phyloP scores from a whole-genome alignment of 371 early-diverging fungal species.

The Blyttiomyces sp. region DNA sequence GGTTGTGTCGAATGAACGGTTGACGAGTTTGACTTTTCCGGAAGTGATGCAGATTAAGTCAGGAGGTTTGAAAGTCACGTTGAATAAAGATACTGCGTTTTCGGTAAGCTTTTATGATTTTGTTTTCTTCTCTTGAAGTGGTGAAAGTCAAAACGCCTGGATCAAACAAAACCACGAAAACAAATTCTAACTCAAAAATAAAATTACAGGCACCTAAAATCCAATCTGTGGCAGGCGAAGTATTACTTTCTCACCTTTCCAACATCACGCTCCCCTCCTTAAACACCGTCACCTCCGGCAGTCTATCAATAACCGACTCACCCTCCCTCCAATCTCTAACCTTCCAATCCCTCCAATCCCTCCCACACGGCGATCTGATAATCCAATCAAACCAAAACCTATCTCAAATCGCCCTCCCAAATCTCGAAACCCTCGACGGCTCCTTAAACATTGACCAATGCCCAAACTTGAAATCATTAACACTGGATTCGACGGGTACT shows the following conservation, averaged over 20 bases:
- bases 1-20: not conserved
- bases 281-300: not conserved
- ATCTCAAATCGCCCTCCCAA: not conserved
- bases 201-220: not conserved
- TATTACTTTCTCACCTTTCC: not conserved
- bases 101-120: not conserved
- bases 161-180: not conserved
- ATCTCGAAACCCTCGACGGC: not conserved
- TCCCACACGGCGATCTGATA: not conserved
- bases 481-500: not conserved
- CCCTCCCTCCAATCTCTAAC: not conserved
- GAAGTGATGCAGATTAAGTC: not conserved
- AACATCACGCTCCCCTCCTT: not conserved
- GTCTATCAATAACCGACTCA: not conserved
- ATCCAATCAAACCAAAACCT: not conserved
- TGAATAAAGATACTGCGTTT: not conserved
- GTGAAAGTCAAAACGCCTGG: no score
- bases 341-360: not conserved
- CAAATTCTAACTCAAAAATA: not conserved
- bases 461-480: not conserved
- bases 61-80: not conserved
- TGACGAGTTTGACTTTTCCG: not conserved
- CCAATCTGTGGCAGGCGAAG: not conserved
- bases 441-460: not conserved
- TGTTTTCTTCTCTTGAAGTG: no score